Conservation (phyloP, 495 filamentous ascomycete genomes). For the Aspergillus incahuasiensis region DNA sequence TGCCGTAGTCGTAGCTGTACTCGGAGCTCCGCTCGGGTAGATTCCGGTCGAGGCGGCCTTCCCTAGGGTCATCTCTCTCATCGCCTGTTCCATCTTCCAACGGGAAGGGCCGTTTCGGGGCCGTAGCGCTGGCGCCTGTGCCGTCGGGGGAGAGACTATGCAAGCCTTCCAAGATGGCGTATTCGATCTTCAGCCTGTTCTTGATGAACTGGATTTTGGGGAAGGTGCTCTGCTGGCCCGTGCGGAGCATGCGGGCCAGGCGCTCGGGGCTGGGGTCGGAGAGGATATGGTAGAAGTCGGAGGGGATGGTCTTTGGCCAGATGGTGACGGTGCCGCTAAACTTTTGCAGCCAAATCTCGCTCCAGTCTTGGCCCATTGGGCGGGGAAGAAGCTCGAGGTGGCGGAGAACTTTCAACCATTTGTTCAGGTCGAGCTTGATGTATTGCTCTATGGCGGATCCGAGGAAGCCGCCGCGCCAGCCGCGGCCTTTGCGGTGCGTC, state of each 20-base stretch:
- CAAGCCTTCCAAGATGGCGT: conserved; percentile 70
- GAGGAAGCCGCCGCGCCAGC: conserved; percentile 93
- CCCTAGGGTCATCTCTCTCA: conserved; percentile 17
- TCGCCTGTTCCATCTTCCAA: conserved; percentile 1
- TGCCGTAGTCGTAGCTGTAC: conserved; percentile 9
- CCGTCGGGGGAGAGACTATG: conserved; percentile 42
- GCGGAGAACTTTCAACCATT: conserved; percentile 91
- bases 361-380: conserved; percentile 93
- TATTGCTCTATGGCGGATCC: conserved; percentile 91
- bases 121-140: conserved; percentile 21
- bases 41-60: conserved; percentile 28
- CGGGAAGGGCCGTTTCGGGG: conserved; percentile 18
- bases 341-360: conserved; percentile 87
- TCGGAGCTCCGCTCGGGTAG: conserved; percentile 27
- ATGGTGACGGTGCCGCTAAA: conserved; percentile 95
- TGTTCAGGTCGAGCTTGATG: conserved; percentile 89
- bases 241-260: conserved; percentile 80
- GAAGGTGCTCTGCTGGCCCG: conserved; percentile 80
- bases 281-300: conserved; percentile 83
- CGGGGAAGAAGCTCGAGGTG: conserved; percentile 89
- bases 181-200: conserved; percentile 81
- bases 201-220: conserved; percentile 86
- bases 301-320: conserved; percentile 72
- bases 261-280: conserved; percentile 71
- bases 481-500: conserved; percentile 86